Evolutionary conservation across 2,329 filamentous ascomycete species (phyloP).

Genomic region (Neonectria faginata): DNA sequence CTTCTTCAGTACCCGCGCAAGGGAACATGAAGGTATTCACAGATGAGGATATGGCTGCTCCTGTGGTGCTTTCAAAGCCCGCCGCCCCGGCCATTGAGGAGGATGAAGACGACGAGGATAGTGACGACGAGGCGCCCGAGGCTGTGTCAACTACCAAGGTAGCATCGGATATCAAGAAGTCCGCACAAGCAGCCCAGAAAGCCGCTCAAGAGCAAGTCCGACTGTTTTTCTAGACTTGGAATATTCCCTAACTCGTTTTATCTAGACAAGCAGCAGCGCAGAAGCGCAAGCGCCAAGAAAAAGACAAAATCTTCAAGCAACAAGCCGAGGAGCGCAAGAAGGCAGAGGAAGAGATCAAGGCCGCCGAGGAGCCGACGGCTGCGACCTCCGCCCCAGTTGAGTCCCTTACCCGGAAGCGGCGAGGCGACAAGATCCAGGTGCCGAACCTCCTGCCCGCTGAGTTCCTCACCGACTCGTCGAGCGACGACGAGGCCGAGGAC

Average conservation of each 20-base stretch:
- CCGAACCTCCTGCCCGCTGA: constrained; percentile 65
- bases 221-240: neutral
- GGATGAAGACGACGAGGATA: constrained; percentile 53
- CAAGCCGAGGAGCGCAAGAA: constrained; percentile 65
- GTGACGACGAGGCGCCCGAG: constrained; percentile 68
- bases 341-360: constrained; percentile 43
- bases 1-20: constrained; percentile 33
- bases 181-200: constrained; percentile 60
- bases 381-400: constrained; percentile 27
- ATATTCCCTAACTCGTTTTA: constrained; percentile 23
- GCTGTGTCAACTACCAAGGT: constrained; percentile 66
- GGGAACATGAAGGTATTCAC: constrained; percentile 51
- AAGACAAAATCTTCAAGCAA: constrained; percentile 65
- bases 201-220: constrained; percentile 63
- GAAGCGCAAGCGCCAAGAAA: constrained; percentile 68
- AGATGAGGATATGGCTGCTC: constrained; percentile 48
- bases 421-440: constrained; percentile 51
- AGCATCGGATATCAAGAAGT: constrained; percentile 59
- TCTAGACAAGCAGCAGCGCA: constrained; percentile 61
- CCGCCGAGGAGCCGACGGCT: constrained; percentile 32
- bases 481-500: constrained; percentile 54
- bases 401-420: constrained; percentile 35
- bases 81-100: constrained; percentile 38
- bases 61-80: constrained; percentile 26
- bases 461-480: constrained; percentile 65